Evolutionary conservation across 2,329 filamentous ascomycete species (phyloP).

Genomic region (Fusarium nanum): DNA sequence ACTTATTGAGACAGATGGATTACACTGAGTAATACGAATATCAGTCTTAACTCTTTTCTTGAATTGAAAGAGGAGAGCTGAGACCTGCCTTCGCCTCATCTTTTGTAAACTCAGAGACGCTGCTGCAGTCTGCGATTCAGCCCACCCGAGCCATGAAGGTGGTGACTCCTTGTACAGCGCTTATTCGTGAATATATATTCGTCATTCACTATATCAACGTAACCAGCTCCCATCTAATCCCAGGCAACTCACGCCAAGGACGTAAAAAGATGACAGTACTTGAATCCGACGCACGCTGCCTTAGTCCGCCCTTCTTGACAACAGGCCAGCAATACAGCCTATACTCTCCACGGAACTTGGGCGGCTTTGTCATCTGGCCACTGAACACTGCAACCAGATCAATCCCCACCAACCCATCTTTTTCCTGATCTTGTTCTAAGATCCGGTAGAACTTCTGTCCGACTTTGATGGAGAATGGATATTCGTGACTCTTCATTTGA

Average conservation of each 20-base stretch:
- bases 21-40: rapidly evolving
- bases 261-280: background rate
- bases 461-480: background rate
- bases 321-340: background rate
- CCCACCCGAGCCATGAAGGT: no score
- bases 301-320: background rate
- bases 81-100: no score
- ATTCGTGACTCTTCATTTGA: background rate
- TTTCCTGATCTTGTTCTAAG: background rate
- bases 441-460: background rate
- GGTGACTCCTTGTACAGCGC: no score
- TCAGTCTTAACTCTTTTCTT: background rate
- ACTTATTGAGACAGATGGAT: background rate
- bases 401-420: background rate
- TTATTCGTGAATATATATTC: no score
- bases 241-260: background rate
- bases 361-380: background rate
- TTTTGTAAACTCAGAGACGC: no score
- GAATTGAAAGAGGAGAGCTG: no score
- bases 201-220: background rate
- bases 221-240: background rate
- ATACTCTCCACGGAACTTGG: background rate
- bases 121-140: no score
- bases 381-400: background rate
- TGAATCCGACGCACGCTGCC: background rate